These are phyloP conservation scores for Metschnikowia matae DNA, from an alignment of 805 yeast species.

Conservation along the genomic window DNA sequence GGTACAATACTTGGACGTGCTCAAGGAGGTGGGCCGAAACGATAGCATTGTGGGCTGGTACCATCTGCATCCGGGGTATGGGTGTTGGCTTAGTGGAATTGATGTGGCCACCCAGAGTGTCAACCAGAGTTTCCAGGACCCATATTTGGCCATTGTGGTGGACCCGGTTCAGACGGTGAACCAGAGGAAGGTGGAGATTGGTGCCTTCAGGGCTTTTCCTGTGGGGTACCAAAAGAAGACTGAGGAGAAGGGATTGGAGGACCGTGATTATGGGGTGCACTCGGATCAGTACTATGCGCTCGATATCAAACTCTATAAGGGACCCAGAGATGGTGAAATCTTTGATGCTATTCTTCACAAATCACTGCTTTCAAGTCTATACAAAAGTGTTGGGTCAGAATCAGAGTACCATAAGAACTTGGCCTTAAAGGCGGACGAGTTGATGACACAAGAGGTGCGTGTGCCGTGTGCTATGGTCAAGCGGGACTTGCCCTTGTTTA, in stretches of 20 bases:
- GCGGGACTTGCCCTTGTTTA: slow-evolving; percentile 1
- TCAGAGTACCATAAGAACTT: slow-evolving; percentile 7
- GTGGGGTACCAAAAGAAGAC: slow-evolving; percentile 23
- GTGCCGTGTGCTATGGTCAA: neutral
- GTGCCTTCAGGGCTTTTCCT: slow-evolving; percentile 77
- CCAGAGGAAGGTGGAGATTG: slow-evolving; percentile 71
- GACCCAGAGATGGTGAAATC: slow-evolving; percentile 46
- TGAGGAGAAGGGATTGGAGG: slow-evolving; percentile 2
- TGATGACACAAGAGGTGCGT: neutral
- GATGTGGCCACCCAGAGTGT: slow-evolving; percentile 86
- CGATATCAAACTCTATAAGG: slow-evolving; percentile 56
- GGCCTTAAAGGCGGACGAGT: neutral
- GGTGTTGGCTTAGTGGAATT: slow-evolving; percentile 92
- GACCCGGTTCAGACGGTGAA: slow-evolving; percentile 71
- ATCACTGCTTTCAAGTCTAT: slow-evolving; percentile 21
- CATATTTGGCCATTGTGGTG: slow-evolving; percentile 82
- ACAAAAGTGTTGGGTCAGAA: slow-evolving; percentile 1
- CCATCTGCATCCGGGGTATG: slow-evolving; percentile 95
- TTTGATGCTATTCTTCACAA: slow-evolving; percentile 19
- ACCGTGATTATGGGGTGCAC: slow-evolving; percentile 66
- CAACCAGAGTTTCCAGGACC: slow-evolving; percentile 88
- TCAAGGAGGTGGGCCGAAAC: slow-evolving; percentile 44
- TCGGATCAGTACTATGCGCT: slow-evolving; percentile 65
- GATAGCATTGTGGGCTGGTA: slow-evolving; percentile 94
- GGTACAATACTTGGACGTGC: slow-evolving; percentile 70